Evolutionary conservation across 192 early-diverging fungal species (phyloP), one percentile per base, ranked within the genome.

Genomic region (Obelidium mucronatum): DNA sequence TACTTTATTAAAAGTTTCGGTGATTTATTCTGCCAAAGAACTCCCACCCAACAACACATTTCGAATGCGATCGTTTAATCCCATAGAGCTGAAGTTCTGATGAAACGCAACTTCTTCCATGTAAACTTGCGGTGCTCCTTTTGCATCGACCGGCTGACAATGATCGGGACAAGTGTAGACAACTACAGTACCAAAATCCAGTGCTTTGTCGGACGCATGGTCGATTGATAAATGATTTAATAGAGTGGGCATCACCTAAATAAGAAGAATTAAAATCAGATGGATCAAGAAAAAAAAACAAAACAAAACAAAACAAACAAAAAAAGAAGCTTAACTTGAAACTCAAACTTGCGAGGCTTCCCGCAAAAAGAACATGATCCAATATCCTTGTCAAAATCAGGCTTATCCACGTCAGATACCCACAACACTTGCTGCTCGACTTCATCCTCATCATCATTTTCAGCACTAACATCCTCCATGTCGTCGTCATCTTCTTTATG

Each of bases 101-200:
- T 89, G 80, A 72, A 86, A 90, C 3, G 92, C 73, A 24, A 91
- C 65, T 76, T 96, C 96, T 48, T 87, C 80, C 40, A 89, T 82
- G 76, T 91, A 96, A 53, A 75, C 28, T 30, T 56, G 3, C 0
- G 54, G 58, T 2, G 73, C 71, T 17, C 51, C 63, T 15, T 55
- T 35, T 4, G 48, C 31, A 35, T 86, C 82, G 2, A 76, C 62
- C 1, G 83, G 80, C 65, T 84, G 80, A 79, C 97, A 99, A 81
- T 92, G 94, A 35, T 84, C 79, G 34, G 92, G 88, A 79, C 97
- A 99, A 26, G 95, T 87, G 78, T 93, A 98, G 13, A 98, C 83
- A 22, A 94, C 82, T 8, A 98, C 75, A 2, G 93, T 95, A 1
- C 97, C 97, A 90, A 94, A 99, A 78, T 99, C 97, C 34, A 98